These are phyloP conservation scores for Peronospora farinosa DNA, from an alignment of 352 stramenopile genomes.

Conservation along the genomic window DNA sequence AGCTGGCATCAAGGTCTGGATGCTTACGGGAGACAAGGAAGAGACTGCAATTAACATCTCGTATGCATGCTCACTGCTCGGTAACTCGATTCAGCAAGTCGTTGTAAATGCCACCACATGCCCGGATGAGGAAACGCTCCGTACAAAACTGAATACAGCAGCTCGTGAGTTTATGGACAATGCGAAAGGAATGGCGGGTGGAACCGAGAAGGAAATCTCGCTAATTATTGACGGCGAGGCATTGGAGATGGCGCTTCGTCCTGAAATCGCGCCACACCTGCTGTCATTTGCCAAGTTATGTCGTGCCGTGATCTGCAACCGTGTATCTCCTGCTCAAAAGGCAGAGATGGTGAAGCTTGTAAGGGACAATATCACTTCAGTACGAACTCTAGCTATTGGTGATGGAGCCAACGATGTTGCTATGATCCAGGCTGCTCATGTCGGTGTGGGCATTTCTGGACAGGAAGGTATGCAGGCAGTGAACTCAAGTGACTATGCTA, in stretches of 20 bases:
- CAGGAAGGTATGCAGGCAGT: constrained; percentile 93
- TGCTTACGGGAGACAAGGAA: constrained; percentile 94
- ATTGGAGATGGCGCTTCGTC: constrained; percentile 50
- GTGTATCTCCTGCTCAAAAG: constrained; percentile 83
- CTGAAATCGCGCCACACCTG: constrained; percentile 44
- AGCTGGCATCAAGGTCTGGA: constrained; percentile 92
- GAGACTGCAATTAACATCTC: constrained; percentile 95
- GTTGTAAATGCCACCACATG: constrained; percentile 67
- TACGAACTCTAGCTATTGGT: constrained; percentile 83
- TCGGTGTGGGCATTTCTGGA: constrained; percentile 91
- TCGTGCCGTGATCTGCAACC: constrained; percentile 79
- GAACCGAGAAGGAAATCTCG: constrained; percentile 42
- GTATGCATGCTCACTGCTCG: constrained; percentile 84
- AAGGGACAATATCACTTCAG: constrained; percentile 44
- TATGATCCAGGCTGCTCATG: constrained; percentile 92
- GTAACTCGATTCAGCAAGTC: constrained; percentile 77
- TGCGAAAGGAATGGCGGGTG: constrained; percentile 32
- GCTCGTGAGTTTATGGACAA: constrained; percentile 45
- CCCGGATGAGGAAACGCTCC: constrained; percentile 63
- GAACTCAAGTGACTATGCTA: constrained; percentile 91
- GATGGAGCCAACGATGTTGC: constrained; percentile 92
- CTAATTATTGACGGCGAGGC: constrained; percentile 72
- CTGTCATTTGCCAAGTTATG: constrained; percentile 62
- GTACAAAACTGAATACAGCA: constrained; percentile 37
- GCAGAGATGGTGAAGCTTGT: constrained; percentile 75